These are phyloP conservation scores for Rasamsonia emersonii DNA, from an alignment of 2,329 filamentous ascomycete species.

Conservation along the genomic window DNA sequence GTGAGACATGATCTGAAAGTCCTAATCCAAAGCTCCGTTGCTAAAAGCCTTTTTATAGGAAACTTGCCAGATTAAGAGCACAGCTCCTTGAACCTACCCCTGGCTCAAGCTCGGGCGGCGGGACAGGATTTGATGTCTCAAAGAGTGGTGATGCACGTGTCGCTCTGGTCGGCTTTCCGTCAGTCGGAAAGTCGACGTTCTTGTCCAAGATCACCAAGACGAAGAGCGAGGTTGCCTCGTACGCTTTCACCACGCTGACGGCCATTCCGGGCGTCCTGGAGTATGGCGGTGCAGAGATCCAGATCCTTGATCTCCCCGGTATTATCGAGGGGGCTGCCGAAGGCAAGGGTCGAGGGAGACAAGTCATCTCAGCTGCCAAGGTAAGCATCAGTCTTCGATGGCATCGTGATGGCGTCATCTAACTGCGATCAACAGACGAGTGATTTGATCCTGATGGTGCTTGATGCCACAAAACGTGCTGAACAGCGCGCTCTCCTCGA, in stretches of 20 bases:
- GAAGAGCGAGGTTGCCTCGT: slow-evolving; percentile 88
- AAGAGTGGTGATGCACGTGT: slow-evolving; percentile 96
- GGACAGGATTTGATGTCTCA: slow-evolving; percentile 79
- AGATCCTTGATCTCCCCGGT: slow-evolving; percentile 92
- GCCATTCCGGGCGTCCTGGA: slow-evolving; percentile 95
- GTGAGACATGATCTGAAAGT: slow-evolving; percentile 43
- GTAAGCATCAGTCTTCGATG: slow-evolving; percentile 19
- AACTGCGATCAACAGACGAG: slow-evolving; percentile 55
- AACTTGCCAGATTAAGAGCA: slow-evolving; percentile 87
- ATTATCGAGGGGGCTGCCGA: slow-evolving; percentile 97
- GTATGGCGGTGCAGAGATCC: slow-evolving; percentile 96
- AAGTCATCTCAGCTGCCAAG: slow-evolving; percentile 96
- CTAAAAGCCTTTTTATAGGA: slow-evolving; percentile 49
- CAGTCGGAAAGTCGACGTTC: slow-evolving; percentile 97
- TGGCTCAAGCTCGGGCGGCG: slow-evolving; percentile 67
- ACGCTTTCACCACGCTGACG: slow-evolving; percentile 94
- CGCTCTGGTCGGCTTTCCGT: slow-evolving; percentile 95
- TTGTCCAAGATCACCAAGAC: slow-evolving; percentile 99
- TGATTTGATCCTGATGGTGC: slow-evolving; percentile 91
- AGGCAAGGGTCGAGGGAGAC: slow-evolving; percentile 87
- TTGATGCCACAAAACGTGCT: slow-evolving; percentile 92
- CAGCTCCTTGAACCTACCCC: slow-evolving; percentile 86
- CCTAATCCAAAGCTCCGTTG: not conserved
- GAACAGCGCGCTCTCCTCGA: slow-evolving; percentile 87
- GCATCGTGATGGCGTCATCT: not conserved